Base-by-base conservation (phyloP, 805 yeast genomes). In the Kluyveromyces wickerhamii region DNA sequence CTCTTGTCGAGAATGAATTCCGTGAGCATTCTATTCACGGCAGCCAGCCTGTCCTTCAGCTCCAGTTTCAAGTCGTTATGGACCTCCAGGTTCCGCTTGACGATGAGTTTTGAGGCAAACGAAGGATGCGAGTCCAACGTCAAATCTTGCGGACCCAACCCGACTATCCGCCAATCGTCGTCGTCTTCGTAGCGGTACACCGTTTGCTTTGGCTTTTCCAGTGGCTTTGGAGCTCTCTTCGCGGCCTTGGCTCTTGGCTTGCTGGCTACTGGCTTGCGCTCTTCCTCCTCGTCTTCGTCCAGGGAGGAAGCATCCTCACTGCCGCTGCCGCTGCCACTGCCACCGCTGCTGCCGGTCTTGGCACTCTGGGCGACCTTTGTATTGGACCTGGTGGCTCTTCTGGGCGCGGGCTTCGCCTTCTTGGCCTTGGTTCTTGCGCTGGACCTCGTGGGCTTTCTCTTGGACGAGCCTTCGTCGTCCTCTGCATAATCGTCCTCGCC, bases 101-200 rank as follows among this genome's bases (percentile, higher is more conserved):
- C 53, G 2, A 57, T 39, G 16, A 57, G 36, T 41, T 47, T 54
- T 24, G 45, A 44, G 2, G 48, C 58, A 11, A 55, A 27, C 30
- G 52, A 45, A 4, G 44, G 38, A 17, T 35, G 13, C 9, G 40
- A 18, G 8, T 43, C 38, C 1, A 54, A 25, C 3, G 49, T 37
- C 11, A 42, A 26, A 38, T 57, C 57, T 37, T 57, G 62, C 7
- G 59, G 57, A 4, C 62, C 62, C 38, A 52, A 30, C 3, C 62
- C 62, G 3, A 55, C 54, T 7, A 50, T 32, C 12, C 44, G 34
- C 59, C 60, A 54, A 42, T 55, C 53, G 27, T 44, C 59, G 36
- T 57, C 62, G 37, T 53, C 56, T 9, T 54, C 58, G 31, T 50
- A 57, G 27, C 45, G 39, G 35, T 51, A 57, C 31, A 38, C 42